Conservation (phyloP, 2,329 filamentous ascomycete genomes). For the Pseudogymnoascus sp. region DNA sequence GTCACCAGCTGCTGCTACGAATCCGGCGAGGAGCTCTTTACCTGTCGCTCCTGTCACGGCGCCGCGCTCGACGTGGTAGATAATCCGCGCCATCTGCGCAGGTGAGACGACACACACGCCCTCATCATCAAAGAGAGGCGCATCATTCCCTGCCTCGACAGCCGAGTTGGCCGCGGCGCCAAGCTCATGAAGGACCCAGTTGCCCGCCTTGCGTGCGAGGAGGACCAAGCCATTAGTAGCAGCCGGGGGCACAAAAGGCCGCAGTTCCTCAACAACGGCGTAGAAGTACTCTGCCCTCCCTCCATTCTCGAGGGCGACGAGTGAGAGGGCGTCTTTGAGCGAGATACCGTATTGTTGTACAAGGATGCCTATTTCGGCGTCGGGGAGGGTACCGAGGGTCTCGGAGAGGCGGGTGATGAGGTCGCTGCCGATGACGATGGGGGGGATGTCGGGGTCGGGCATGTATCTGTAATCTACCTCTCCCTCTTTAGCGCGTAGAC, state of each 20-base stretch:
- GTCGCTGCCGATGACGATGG: conserved; percentile 64
- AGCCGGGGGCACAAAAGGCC: neutral
- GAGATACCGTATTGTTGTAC: conserved; percentile 58
- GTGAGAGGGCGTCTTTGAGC: conserved; percentile 71
- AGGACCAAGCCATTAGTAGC: conserved; percentile 20
- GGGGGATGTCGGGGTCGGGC: conserved; percentile 86
- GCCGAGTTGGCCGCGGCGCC: conserved; percentile 50
- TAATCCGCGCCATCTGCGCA: conserved; percentile 32
- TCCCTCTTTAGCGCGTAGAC: conserved; percentile 84
- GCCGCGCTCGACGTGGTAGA: conserved; percentile 34
- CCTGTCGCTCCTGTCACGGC: conserved; percentile 46
- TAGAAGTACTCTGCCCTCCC: conserved; percentile 76
- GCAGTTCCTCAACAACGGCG: conserved; percentile 43
- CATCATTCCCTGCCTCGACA: conserved; percentile 28
- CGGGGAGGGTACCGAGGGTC: conserved; percentile 63
- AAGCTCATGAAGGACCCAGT: conserved; percentile 68
- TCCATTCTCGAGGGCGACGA: conserved; percentile 70
- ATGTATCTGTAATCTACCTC: conserved; percentile 98
- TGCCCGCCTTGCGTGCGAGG: conserved; percentile 33
- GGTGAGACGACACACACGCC: conserved; percentile 21
- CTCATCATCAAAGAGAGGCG: conserved; percentile 18
- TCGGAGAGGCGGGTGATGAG: conserved; percentile 55
- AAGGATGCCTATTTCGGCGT: conserved; percentile 57
- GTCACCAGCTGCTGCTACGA: conserved; percentile 37
- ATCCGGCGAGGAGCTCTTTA: conserved; percentile 47